Evolutionary conservation across 106 monocot genomes (phyloP), one percentile per base, ranked within the genome.

Genomic region (Iris macrosiphon): DNA sequence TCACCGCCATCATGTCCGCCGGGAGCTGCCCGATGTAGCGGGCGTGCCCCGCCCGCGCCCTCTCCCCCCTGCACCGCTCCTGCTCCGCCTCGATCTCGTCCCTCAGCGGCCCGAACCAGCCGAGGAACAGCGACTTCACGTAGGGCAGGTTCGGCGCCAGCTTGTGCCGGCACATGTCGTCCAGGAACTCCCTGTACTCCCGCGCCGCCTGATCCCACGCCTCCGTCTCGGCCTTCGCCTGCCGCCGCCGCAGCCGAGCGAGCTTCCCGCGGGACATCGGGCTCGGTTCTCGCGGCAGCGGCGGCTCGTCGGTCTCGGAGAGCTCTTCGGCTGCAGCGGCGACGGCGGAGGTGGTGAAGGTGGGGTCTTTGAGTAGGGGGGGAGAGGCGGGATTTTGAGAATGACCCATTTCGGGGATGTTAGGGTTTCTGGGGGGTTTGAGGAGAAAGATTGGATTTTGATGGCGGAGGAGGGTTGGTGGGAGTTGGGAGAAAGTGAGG

Each of bases 1-100:
- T 87, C 35, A 93, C 87, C 2, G 92, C 83, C 83, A 93, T 87
- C 92, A 83, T 93, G 19, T 93, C 87, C 1, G 82, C 78, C 9
- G 87, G 80, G 20, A 93, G 72, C 31, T 51, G 66, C 52, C 66
- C 45, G 45, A 93, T 75, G 49, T 60, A 72, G 0, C 49, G 77
- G 1, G 45, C 72, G n/a, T 93, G 65, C 0, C 68, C 29, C 4
- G 71, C 4, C 24, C 71, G 63, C 15, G 43, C 60, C 62, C 24
- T 75, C 1, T 28, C 30, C 24, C 67, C 79, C 25, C 34, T 58
- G 55, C 68, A 72, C 12, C 27, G 33, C 45, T 75, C 63, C 65
- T 93, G 83, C 71, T 87, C 87, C 20, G 44, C 72, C 0, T 30
- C 45, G 45, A 93, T 87, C 57, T 50, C 40, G 57, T 83, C 73